Evolutionary conservation across 1,284 basidiomycete genomes (phyloP).

Genomic region (Entoloma clypeatum): DNA sequence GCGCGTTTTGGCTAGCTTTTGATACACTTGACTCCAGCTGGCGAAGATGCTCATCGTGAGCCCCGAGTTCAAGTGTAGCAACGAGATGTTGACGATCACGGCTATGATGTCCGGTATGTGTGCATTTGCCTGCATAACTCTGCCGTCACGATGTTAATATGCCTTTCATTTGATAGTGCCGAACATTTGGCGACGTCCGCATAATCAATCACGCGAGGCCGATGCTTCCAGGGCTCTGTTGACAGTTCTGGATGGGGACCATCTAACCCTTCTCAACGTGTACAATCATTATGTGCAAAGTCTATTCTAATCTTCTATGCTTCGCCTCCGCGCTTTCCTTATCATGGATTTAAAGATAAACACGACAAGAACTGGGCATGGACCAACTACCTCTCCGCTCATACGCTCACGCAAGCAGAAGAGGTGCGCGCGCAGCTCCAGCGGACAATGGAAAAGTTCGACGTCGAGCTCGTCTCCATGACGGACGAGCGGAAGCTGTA

Average conservation of each 20-base stretch:
- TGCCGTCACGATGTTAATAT: constrained; percentile 1
- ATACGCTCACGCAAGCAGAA: constrained; percentile 86
- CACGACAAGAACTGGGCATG: constrained; percentile 87
- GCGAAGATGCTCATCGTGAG: constrained; percentile 93
- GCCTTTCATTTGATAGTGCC: constrained; percentile 70
- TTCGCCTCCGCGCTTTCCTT: not conserved
- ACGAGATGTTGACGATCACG: constrained; percentile 92
- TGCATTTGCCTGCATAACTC: constrained; percentile 2
- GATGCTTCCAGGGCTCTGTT: constrained; percentile 89
- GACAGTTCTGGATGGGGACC: constrained; percentile 92
- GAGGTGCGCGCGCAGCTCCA: constrained; percentile 90
- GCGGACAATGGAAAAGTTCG: constrained; percentile 87
- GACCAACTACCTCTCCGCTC: constrained; percentile 84
- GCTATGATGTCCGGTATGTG: constrained; percentile 91
- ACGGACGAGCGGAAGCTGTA: constrained; percentile 77
- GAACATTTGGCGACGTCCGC: constrained; percentile 89
- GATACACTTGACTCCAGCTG: constrained; percentile 59
- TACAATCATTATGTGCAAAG: constrained; percentile 90
- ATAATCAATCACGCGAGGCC: constrained; percentile 82
- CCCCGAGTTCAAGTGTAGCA: constrained; percentile 92
- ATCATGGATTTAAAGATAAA: constrained; percentile 42
- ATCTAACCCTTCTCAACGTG: constrained; percentile 91
- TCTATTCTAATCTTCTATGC: constrained; percentile 37
- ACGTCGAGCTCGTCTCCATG: constrained; percentile 76
- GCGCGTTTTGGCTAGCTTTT: not conserved